Conservation (phyloP, 352 stramenopile species). For the Vaucheria bursata region DNA sequence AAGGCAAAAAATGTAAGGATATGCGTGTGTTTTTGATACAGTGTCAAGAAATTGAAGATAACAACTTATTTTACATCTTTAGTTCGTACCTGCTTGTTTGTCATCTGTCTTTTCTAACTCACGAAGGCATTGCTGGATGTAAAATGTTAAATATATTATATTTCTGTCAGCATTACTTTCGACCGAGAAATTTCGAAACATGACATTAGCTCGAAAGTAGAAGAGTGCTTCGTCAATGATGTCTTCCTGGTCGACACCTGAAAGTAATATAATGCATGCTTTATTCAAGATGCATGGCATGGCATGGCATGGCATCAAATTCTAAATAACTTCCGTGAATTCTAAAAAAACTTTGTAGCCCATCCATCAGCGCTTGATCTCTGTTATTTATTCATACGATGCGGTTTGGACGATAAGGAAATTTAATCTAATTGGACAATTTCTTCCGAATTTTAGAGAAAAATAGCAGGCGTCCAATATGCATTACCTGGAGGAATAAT, state of each 20-base stretch:
- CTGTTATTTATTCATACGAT: too few species aligned
- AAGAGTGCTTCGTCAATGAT: constrained; percentile 83
- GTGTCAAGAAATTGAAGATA: too few species aligned
- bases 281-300: too few species aligned
- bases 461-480: neutral
- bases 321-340: neutral
- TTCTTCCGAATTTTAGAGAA: neutral
- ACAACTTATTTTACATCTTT: too few species aligned
- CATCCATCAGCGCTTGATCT: neutral
- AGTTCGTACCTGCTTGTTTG: constrained; percentile 54
- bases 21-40: too few species aligned
- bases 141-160: constrained; percentile 85
- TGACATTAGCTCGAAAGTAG: constrained; percentile 81
- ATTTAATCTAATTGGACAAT: too few species aligned
- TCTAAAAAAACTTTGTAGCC: neutral
- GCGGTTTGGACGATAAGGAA: too few species aligned
- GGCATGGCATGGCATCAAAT: too few species aligned
- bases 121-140: constrained; percentile 77
- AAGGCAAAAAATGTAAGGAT: too few species aligned
- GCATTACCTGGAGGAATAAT: constrained; percentile 57
- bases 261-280: too few species aligned
- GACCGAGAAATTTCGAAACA: constrained; percentile 87
- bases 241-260: constrained; percentile 61
- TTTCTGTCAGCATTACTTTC: constrained; percentile 76
- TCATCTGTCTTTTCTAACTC: constrained; percentile 69